Evolutionary conservation across 1,284 basidiomycete species (phyloP), one percentile per base, ranked within the genome.

Genomic region (Rhodotorula sp.): DNA sequence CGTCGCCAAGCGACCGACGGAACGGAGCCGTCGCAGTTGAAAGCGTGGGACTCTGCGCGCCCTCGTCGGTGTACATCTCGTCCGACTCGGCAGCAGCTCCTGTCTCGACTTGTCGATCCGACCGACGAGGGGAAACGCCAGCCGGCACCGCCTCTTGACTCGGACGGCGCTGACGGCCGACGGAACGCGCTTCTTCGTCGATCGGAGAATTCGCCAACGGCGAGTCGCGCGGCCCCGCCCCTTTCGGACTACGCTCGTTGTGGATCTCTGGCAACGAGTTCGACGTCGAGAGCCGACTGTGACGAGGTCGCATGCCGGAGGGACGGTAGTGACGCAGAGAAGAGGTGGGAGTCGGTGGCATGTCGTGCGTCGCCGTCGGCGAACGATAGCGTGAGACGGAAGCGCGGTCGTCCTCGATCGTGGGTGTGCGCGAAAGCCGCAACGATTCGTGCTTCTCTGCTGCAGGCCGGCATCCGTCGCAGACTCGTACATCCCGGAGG

Each of bases 401-500:
- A 30, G 37, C 12, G 26, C 26, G n/a, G 60, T 58, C 57, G 48
- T 61, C 37, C 37, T 49, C 62, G 54, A 29, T 15, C 8, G 53
- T 54, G 26, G 53, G 53, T 5, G 53, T 54, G 7, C 53, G 42
- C 45, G 33, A n/a, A n/a, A 51, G 55, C 5, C 56, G 24, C 20
- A 49, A 62, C 8, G 57, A 33, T 42, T 64, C 20, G 58, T 59
- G 62, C 37, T 42, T 58, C 26, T 49, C 63, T 12, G 60, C 48
- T n/a, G 60, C 66, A 91, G 66, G 90, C 26, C 70, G 68, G 46
- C 70, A 65, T 67, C 96, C 86, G 81, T 95, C 94, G 77, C 91
- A 90, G 37, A 96, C 84, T 80, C 96, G 99, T 78, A 97, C 96
- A 82, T 95, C 98, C 18, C 95, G 90, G 68, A 95, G 87, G 67